Evolutionary conservation across 768 basidiomycete genomes (phyloP).

Genomic region (Psilocybe cubensis): DNA sequence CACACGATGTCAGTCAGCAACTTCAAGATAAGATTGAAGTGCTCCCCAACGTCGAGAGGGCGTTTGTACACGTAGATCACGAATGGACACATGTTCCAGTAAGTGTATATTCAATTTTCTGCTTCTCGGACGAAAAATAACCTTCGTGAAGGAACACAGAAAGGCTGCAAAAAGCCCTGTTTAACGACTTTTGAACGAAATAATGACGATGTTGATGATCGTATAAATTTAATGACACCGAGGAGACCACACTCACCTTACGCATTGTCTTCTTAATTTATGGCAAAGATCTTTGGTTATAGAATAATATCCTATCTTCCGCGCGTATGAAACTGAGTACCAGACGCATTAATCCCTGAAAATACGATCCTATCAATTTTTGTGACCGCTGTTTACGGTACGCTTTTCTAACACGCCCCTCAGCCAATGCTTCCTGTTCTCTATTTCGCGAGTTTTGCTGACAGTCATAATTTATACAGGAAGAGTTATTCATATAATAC

Average conservation of each 20-base stretch:
- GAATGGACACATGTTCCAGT: constrained; percentile 81
- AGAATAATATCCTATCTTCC: background rate
- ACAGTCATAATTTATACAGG: background rate
- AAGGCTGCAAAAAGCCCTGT: constrained; percentile 35
- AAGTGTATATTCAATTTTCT: constrained; percentile 15
- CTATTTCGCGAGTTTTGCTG: background rate
- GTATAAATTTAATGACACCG: background rate
- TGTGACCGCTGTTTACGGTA: background rate
- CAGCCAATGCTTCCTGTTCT: background rate
- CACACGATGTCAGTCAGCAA: constrained; percentile 84
- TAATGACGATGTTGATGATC: too few relatives aligned
- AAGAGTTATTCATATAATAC: background rate
- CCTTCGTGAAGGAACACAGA: constrained; percentile 48
- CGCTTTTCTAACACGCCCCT: background rate
- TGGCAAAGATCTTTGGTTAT: constrained; percentile 4
- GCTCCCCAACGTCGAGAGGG: constrained; percentile 87
- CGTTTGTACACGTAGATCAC: constrained; percentile 95
- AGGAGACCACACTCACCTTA: background rate
- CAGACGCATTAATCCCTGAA: background rate
- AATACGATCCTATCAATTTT: too few relatives aligned
- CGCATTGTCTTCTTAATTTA: constrained; percentile 9
- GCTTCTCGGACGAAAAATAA: background rate
- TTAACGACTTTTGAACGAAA: constrained; percentile 6
- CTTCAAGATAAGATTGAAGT: constrained; percentile 89
- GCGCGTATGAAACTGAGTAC: background rate